Evolutionary conservation across 257 asterid species (phyloP).

Genomic region (Pogostemon cablin): DNA sequence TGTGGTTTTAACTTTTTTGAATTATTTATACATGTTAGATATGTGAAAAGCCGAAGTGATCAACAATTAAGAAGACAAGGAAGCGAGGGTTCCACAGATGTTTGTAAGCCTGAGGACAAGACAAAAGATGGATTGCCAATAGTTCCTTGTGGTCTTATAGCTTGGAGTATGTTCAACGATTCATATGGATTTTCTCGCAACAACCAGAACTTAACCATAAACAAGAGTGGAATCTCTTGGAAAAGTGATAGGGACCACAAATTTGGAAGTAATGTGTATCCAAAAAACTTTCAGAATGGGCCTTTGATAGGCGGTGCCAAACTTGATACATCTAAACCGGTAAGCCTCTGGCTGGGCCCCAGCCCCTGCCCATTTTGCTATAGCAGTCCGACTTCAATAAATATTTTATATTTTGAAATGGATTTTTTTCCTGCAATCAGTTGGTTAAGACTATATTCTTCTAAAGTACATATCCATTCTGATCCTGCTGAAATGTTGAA

Average conservation of each 20-base stretch:
- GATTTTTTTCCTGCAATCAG: conserved; percentile 14
- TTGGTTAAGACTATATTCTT: conserved; percentile 12
- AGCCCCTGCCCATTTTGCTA: neutral
- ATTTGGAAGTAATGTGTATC: conserved; percentile 81
- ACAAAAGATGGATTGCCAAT: conserved; percentile 50
- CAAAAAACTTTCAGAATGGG: conserved; percentile 76
- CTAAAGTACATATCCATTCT: conserved; percentile 3
- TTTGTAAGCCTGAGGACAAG: conserved; percentile 78
- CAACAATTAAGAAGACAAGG: conserved; percentile 63
- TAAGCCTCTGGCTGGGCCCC: conserved; percentile 43
- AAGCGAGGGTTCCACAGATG: conserved; percentile 38
- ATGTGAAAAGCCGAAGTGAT: conserved; percentile 96
- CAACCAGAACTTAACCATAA: conserved; percentile 55
- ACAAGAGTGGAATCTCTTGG: conserved; percentile 82
- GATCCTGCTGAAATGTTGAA: neutral
- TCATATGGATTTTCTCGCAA: conserved; percentile 61
- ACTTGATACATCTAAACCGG: conserved; percentile 56
- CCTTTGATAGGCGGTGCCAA: conserved; percentile 66
- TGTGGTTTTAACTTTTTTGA: neutral
- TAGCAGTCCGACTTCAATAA: neutral
- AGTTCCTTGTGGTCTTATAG: conserved; percentile 98
- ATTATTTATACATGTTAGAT: conserved; percentile 45
- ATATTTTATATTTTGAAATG: neutral
- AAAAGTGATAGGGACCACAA: conserved; percentile 92
- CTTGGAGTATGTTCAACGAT: conserved; percentile 98